Evolutionary conservation across 331 rosid genomes (phyloP).

Genomic region (Spiraea crenata): DNA sequence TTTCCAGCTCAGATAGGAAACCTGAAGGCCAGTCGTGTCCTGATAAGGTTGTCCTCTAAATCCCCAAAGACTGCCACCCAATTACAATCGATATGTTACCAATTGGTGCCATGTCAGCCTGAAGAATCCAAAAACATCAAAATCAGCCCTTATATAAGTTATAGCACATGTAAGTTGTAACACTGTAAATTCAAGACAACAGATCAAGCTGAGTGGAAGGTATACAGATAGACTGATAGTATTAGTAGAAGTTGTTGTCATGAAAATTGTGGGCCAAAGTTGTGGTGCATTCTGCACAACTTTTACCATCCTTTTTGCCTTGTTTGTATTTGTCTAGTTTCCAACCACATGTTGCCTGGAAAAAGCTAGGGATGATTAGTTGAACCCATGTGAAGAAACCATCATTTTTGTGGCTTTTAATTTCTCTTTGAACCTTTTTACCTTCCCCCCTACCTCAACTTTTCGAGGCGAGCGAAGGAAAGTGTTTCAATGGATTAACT

Average conservation of each 20-base stretch:
- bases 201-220: background rate
- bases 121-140: background rate
- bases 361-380: constrained; percentile 6
- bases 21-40: background rate
- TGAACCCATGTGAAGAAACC: constrained; percentile 13
- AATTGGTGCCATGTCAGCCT: background rate
- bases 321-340: background rate
- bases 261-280: constrained; percentile 5
- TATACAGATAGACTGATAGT: background rate
- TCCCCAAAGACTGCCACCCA: constrained; percentile 2
- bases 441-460: background rate
- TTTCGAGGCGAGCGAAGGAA: background rate
- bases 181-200: background rate
- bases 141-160: background rate
- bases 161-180: background rate
- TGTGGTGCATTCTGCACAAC: constrained; percentile 1
- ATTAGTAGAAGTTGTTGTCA: background rate
- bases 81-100: background rate
- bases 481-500: background rate
- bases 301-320: background rate
- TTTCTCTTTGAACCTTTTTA: background rate
- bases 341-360: constrained; percentile 17
- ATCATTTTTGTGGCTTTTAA: background rate
- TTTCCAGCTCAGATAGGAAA: background rate
- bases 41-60: constrained; percentile 1